Conservation (phyloP, 2,329 filamentous ascomycete genomes). For the Pyrenochaeta sp. region DNA sequence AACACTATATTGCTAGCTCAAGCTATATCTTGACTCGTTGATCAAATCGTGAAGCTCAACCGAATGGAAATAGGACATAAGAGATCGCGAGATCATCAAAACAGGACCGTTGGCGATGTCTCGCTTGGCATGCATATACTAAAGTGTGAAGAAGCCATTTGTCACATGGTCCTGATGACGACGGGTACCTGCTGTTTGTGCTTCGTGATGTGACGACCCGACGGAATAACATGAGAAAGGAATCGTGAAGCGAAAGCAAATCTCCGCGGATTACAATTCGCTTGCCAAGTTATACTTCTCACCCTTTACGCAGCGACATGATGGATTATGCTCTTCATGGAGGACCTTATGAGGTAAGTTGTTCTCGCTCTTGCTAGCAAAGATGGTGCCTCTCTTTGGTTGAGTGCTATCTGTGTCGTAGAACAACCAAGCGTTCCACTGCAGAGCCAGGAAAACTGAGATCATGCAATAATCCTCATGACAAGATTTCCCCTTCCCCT, state of each 20-base stretch:
- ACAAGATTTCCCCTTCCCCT: neutral
- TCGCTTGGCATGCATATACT: constrained; percentile 21
- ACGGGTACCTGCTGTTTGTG: constrained; percentile 23
- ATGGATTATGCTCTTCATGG: neutral
- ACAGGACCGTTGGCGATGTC: constrained; percentile 18
- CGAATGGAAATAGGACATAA: neutral
- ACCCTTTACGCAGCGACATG: neutral
- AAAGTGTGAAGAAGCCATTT: constrained; percentile 10
- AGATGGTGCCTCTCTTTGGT: neutral
- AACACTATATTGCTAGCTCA: neutral
- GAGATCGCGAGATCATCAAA: constrained; percentile 6
- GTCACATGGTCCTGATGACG: constrained; percentile 24
- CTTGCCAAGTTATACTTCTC: neutral
- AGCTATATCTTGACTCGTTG: neutral
- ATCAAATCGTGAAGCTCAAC: constrained; percentile 9
- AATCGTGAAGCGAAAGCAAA: constrained; percentile 11
- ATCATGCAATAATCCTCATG: neutral
- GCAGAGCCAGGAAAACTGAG: neutral
- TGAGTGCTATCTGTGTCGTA: neutral
- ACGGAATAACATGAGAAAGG: constrained; percentile 1
- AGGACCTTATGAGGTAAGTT: neutral
- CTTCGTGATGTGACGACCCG: neutral
- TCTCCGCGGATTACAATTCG: neutral
- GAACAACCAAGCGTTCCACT: neutral
- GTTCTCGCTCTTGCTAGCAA: neutral